Evolutionary conservation across 2,329 filamentous ascomycete genomes (phyloP), one percentile per base, ranked within the genome.

Genomic region (Elsinoe arachidis): DNA sequence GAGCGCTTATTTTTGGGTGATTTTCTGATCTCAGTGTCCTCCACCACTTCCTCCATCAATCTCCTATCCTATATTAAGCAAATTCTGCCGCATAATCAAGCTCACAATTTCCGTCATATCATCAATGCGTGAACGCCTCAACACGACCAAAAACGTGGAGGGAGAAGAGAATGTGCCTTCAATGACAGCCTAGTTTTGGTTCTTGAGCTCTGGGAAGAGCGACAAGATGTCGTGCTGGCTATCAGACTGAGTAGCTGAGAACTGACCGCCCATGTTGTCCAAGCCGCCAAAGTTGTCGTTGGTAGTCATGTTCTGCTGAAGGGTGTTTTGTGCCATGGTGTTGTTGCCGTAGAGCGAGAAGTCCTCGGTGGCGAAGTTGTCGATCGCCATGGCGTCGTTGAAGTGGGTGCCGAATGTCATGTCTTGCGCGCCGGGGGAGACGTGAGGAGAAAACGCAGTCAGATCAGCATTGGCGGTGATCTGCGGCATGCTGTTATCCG

Each of bases 381-480:
- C 86, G 23, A 75, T 62, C 33, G 70, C 71, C 71, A 83, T 76
- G 21, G 82, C 79, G 15, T 75, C 74, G 59, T 83, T 70, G 0
- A 84, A 84, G 41, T 60, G 51, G 44, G 63, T 65, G 78, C 73
- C 66, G 78, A 78, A 49, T 86, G 83, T 9, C 86, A 86, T 70
- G 14, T 56, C 79, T 86, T 88, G 85, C 4, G 84, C 86, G 56
- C 78, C 77, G 7, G 86, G 85, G 2, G 86, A 90, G 60, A 89
- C 79, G 60, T 88, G 84, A 23, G 77, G 72, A 35, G 70, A 67
- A 5, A 71, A 63, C 37, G 66, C 62, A n/a, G 61, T 46, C 34
- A 47, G 21, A 35, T 57, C 51, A 21, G 59, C 38, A n/a, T 30
- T 57, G 21, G n/a, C 33, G 15, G 39, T 37, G 33, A 26, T 11